Evolutionary conservation across 1,284 basidiomycete genomes (phyloP).

Genomic region (Somion occarium): DNA sequence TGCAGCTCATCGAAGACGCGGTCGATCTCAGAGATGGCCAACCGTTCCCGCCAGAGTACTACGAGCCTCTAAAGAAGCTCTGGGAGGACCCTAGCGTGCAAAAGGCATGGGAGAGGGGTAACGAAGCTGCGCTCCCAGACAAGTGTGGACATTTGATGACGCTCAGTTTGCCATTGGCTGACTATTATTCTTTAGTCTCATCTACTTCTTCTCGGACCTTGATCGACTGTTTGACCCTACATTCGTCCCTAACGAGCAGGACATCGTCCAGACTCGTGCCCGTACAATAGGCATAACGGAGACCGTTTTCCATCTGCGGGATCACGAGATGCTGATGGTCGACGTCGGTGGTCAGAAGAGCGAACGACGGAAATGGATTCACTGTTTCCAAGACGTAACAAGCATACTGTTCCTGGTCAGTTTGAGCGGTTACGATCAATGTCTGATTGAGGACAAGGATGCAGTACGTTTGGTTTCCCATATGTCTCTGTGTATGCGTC

Average conservation of each 20-base stretch:
- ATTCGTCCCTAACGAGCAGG: constrained; percentile 76
- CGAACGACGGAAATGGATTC: constrained; percentile 87
- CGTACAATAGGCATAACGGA: constrained; percentile 95
- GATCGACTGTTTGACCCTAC: constrained; percentile 72
- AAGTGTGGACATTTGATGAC: constrained; percentile 48
- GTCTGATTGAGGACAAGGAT: constrained; percentile 89
- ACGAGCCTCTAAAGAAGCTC: constrained; percentile 61
- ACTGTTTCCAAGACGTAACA: constrained; percentile 83
- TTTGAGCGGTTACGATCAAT: constrained; percentile 88
- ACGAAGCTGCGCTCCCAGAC: constrained; percentile 86
- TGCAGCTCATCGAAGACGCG: constrained; percentile 66
- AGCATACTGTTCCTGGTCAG: constrained; percentile 86
- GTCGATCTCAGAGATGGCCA: constrained; percentile 77
- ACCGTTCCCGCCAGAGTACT: constrained; percentile 64
- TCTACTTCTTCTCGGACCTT: constrained; percentile 75
- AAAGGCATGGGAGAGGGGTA: constrained; percentile 68
- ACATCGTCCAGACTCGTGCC: constrained; percentile 83
- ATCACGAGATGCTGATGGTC: constrained; percentile 81
- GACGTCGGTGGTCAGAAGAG: constrained; percentile 91
- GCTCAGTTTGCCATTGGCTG: constrained; percentile 1
- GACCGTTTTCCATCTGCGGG: constrained; percentile 74
- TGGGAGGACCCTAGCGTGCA: constrained; percentile 82
- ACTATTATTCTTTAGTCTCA: constrained; percentile 44
- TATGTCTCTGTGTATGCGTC: constrained; percentile 3
- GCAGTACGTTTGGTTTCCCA: constrained; percentile 45